Evolutionary conservation across 2,329 filamentous ascomycete species (phyloP).

Genomic region (Fusarium siculi): DNA sequence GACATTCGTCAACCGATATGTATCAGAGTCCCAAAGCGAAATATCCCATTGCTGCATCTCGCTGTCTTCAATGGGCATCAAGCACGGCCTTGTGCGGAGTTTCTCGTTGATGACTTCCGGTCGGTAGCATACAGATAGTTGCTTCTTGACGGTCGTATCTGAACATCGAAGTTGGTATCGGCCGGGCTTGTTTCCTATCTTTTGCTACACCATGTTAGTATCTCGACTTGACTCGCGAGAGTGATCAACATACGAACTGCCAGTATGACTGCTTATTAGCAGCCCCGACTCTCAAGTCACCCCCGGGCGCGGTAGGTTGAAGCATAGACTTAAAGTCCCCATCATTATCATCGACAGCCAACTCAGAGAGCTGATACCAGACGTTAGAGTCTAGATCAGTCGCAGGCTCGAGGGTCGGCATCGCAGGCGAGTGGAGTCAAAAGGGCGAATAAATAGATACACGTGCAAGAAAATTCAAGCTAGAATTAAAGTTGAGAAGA

Average conservation of each 20-base stretch:
- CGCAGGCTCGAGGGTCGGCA: slow-evolving; percentile 23
- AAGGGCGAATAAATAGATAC: background rate
- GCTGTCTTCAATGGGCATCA: slow-evolving; percentile 40
- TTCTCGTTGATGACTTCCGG: slow-evolving; percentile 36
- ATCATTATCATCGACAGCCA: slow-evolving; percentile 47
- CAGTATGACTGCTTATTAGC: slow-evolving; percentile 9
- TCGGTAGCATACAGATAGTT: slow-evolving; percentile 47
- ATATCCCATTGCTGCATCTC: slow-evolving; percentile 50
- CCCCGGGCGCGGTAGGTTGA: slow-evolving; percentile 22
- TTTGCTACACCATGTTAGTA: slow-evolving; percentile 36
- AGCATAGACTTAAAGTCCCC: slow-evolving; percentile 37
- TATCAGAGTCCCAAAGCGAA: slow-evolving; percentile 42
- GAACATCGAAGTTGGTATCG: slow-evolving; percentile 48
- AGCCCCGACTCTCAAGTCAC: slow-evolving; percentile 39
- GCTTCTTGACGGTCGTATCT: slow-evolving; percentile 42
- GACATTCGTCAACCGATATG: slow-evolving; percentile 47
- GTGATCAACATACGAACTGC: slow-evolving; percentile 19
- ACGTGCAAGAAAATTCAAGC: rapidly evolving
- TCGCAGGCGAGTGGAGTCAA: background rate
- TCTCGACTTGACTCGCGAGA: rapidly evolving
- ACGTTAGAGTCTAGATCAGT: slow-evolving; percentile 49
- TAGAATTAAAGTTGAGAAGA: background rate
- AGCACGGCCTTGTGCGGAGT: slow-evolving; percentile 45
- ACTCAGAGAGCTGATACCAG: slow-evolving; percentile 51
- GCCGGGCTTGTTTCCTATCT: slow-evolving; percentile 40